A percentile compares a stretch with the other conserved stretches of the same genome.
These are phyloP conservation scores for Blumeriella jaapii DNA, from an alignment of 2,329 filamentous ascomycete genomes.

Conservation along the genomic window DNA sequence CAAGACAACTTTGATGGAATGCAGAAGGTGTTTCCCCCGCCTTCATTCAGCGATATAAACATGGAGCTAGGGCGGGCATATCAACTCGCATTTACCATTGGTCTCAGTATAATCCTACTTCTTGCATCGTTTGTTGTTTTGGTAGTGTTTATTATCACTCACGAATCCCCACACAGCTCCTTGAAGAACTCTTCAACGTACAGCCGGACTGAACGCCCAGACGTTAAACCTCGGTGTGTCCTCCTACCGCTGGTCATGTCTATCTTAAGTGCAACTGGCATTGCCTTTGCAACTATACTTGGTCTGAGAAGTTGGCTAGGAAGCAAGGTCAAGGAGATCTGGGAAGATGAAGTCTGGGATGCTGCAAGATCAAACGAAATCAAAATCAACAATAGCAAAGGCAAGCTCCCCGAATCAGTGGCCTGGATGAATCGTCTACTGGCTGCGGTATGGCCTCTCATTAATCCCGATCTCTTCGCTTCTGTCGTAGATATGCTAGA, in stretches of 20 bases:
- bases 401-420: conserved; percentile 34
- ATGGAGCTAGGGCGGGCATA: conserved; percentile 35
- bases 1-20: conserved; percentile 34
- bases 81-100: conserved; percentile 27
- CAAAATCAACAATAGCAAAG: conserved; percentile 25
- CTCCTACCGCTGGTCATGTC: conserved; percentile 7
- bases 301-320: conserved; percentile 47
- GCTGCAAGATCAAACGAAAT: conserved; percentile 43
- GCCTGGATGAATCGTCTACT: conserved; percentile 63
- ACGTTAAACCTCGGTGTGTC: neutral
- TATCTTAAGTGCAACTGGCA: conserved; percentile 5
- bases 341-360: conserved; percentile 61
- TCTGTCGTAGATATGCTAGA: conserved; percentile 60
- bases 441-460: conserved; percentile 57
- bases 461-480: conserved; percentile 65
- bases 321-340: conserved; percentile 49
- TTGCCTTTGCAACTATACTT: conserved; percentile 28
- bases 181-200: neutral
- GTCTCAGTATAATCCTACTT: conserved; percentile 16
- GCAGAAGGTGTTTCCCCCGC: conserved; percentile 41
- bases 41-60: conserved; percentile 34
- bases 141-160: conserved; percentile 8
- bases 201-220: conserved; percentile 2
- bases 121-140: conserved; percentile 12
- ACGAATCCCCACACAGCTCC: conserved; percentile 1